Evolutionary conservation across 257 asterid genomes (phyloP), one percentile per base, ranked within the genome.

Genomic region (Rauvolfia tetraphylla): DNA sequence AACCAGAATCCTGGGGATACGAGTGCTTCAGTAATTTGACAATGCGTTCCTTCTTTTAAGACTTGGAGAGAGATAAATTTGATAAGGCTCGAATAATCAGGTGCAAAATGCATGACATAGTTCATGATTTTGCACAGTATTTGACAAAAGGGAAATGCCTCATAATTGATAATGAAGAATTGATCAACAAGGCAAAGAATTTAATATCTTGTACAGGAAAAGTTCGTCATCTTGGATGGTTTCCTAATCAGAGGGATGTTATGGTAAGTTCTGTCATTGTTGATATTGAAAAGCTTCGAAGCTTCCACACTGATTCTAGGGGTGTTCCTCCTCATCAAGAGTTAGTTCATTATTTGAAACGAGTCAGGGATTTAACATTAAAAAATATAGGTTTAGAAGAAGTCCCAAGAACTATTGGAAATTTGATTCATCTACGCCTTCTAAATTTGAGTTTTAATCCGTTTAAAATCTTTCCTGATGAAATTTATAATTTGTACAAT

Each of bases 1-100:
- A 53, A 17, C 5, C 59, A 27, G 85, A 81, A n/a, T 65, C 41
- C 23, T 46, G 75, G 51, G 82, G 79, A 17, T 39, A 34, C 3
- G 76, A 81, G 66, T 72, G 65, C 51, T 81, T 81, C 29, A 65
- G 59, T 7, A 69, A 73, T 38, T 74, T 81, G 53, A 65, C 62
- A 57, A n/a, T n/a, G n/a, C n/a, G n/a, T n/a, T n/a, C n/a, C n/a
- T n/a, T n/a, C n/a, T n/a, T n/a, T n/a, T n/a, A 25, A 68, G 49
- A 81, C 42, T 71, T 73, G 5, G 22, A 29, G 8, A 66, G 68
- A 25, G 7, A n/a, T 73, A 44, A 44, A 11, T 44, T 7, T 44
- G 31, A 61, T 57, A 39, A 17, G 48, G 66, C n/a, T 29, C 18
- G 20, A 5, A 51, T 27, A 3, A n/a, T 39, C 1, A 10, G 39